Conservation (phyloP, 495 filamentous ascomycete genomes). For the Penicillium flavigenum region DNA sequence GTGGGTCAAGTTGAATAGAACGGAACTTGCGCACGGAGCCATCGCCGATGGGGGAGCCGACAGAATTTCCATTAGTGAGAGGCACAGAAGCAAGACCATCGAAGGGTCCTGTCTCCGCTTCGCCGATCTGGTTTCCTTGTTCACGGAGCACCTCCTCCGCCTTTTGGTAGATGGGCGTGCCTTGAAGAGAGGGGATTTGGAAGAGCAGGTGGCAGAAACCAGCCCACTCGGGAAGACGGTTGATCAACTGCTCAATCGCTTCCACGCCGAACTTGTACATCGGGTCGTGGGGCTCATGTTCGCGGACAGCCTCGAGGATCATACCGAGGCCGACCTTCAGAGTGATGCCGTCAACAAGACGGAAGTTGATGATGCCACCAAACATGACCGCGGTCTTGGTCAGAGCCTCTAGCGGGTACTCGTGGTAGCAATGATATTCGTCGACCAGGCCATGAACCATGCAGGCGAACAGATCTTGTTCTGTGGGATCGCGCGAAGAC, state of each 20-base stretch:
- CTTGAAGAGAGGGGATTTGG: conserved; percentile 74
- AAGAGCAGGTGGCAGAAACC: conserved; percentile 81
- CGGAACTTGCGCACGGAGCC: conserved; percentile 59
- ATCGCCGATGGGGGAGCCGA: conserved; percentile 57
- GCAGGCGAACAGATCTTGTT: conserved; percentile 93
- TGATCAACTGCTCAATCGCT: conserved; percentile 81
- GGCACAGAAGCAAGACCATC: conserved; percentile 41
- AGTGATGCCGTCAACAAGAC: conserved; percentile 82
- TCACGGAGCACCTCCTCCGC: conserved; percentile 77
- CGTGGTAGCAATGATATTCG: conserved; percentile 91
- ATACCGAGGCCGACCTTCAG: conserved; percentile 90
- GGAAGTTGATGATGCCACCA: conserved; percentile 91
- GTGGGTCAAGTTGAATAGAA: conserved; percentile 72
- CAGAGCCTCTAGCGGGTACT: conserved; percentile 90
- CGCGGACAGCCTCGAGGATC: conserved; percentile 91
- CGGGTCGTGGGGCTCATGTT: conserved; percentile 71
- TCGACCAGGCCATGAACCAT: conserved; percentile 99
- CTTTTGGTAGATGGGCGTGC: conserved; percentile 78
- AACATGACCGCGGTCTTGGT: conserved; percentile 96
- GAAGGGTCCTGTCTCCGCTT: conserved; percentile 34
- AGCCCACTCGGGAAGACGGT: conserved; percentile 86
- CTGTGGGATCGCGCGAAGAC: conserved; percentile 72
- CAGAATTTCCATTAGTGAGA: conserved; percentile 64
- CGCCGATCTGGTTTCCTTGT: conserved; percentile 45
- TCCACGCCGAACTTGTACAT: conserved; percentile 99